Evolutionary conservation across 805 yeast species (phyloP).

Genomic region (Cyberlindnera maritima): DNA sequence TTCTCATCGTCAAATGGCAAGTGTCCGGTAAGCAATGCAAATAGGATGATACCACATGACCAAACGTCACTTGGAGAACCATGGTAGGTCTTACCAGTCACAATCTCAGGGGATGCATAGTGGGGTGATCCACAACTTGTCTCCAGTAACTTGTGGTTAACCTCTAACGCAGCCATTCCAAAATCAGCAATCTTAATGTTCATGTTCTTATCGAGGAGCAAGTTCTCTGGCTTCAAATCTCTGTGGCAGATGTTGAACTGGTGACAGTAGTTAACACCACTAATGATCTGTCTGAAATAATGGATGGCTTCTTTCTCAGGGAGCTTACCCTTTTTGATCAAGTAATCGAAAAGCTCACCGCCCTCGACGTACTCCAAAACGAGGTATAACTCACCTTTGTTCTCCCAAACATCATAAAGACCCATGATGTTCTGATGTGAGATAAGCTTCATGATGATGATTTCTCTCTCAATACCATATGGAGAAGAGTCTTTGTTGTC

Average conservation of each 20-base stretch:
- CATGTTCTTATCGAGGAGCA: constrained; percentile 73
- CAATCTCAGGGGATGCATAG: constrained; percentile 97
- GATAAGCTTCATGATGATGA: constrained; percentile 78
- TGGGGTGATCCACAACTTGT: constrained; percentile 99
- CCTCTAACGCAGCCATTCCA: constrained; percentile 98
- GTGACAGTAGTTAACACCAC: constrained; percentile 82
- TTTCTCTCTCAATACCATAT: constrained; percentile 84
- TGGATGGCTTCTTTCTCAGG: constrained; percentile 88
- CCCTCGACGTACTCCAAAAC: constrained; percentile 96
- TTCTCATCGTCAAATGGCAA: constrained; percentile 97
- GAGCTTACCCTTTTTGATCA: constrained; percentile 83
- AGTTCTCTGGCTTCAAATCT: constrained; percentile 80
- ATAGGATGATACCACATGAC: constrained; percentile 96
- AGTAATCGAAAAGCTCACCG: constrained; percentile 90
- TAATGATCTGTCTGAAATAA: constrained; percentile 83
- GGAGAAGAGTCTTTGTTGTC: constrained; percentile 58
- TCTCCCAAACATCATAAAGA: constrained; percentile 84
- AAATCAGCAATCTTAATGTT: constrained; percentile 97
- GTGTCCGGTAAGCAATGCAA: constrained; percentile 92
- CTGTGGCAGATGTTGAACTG: constrained; percentile 86
- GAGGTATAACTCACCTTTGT: constrained; percentile 75
- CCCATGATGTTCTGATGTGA: constrained; percentile 79
- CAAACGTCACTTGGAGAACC: constrained; percentile 97
- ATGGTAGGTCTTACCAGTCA: constrained; percentile 90
- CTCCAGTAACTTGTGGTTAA: constrained; percentile 75